These are phyloP conservation scores for Globisporangium uncinulatum DNA, from an alignment of 352 stramenopile species.

Conservation along the genomic window DNA sequence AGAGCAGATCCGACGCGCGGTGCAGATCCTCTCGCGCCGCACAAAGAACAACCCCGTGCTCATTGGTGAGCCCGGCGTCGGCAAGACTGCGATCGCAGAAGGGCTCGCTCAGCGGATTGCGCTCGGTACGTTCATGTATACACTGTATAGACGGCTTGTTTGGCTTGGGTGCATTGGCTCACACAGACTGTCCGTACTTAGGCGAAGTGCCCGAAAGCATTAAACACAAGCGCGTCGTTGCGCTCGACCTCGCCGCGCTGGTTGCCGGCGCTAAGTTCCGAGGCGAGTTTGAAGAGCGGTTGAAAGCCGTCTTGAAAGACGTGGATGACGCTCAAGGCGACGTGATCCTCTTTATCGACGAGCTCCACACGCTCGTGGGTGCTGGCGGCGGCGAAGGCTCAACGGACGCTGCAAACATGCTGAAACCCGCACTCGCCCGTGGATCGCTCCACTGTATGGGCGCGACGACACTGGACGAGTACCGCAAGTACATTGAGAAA, in stretches of 20 bases:
- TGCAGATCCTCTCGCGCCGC: slow-evolving; percentile 94
- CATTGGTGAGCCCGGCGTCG: slow-evolving; percentile 95
- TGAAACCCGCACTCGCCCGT: slow-evolving; percentile 97
- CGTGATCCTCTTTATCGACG: slow-evolving; percentile 99
- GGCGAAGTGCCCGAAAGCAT: slow-evolving; percentile 95
- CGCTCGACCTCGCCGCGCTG: slow-evolving; percentile 95
- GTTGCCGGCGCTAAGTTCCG: slow-evolving; percentile 97
- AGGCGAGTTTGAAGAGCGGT: slow-evolving; percentile 98
- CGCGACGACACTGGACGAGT: slow-evolving; percentile 97
- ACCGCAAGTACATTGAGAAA: slow-evolving; percentile 98
- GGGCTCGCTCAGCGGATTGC: slow-evolving; percentile 96
- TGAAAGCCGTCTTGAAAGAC: slow-evolving; percentile 94
- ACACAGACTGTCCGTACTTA: slow-evolving; percentile 16
- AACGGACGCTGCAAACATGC: slow-evolving; percentile 97
- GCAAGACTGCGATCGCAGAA: slow-evolving; percentile 96
- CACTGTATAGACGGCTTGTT: too few relatives aligned
- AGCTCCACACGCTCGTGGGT: slow-evolving; percentile 96
- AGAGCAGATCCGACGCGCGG: slow-evolving; percentile 93
- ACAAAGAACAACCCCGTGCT: slow-evolving; percentile 98
- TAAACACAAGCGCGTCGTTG: slow-evolving; percentile 81
- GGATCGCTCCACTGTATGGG: slow-evolving; percentile 96
- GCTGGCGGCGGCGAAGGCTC: slow-evolving; percentile 88
- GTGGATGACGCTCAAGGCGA: slow-evolving; percentile 91
- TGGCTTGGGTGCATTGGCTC: too few relatives aligned
- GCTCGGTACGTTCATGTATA: too few relatives aligned